These are phyloP conservation scores for Avena eriantha DNA, from an alignment of 176 grass and related monocot species.

Conservation along the genomic window DNA sequence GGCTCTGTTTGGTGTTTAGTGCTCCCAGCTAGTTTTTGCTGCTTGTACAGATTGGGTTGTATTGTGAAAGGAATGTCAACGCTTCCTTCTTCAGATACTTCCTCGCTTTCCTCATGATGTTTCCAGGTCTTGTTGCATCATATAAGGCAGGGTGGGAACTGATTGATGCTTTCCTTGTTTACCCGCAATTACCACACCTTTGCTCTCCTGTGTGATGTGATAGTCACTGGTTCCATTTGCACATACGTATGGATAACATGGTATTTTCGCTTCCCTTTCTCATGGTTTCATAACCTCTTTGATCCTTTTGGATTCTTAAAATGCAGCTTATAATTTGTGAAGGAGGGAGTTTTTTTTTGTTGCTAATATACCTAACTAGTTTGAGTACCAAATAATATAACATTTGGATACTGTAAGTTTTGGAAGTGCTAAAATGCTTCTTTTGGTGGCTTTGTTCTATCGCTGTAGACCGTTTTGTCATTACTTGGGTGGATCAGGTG, in stretches of 20 bases:
- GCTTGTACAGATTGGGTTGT: neutral
- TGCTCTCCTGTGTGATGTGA: neutral
- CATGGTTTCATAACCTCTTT: no score
- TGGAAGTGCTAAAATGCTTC: constrained; percentile 17
- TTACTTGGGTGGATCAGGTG: neutral
- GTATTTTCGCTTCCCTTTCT: no score
- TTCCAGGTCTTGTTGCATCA: neutral
- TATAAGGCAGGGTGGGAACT: neutral
- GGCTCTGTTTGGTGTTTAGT: constrained; percentile 32
- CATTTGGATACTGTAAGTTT: neutral
- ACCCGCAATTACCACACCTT: neutral
- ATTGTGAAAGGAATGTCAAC: neutral
- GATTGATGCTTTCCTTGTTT: neutral
- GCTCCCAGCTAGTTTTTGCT: constrained; percentile 19
- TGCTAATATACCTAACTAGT: no score
- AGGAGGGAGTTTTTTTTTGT: no score
- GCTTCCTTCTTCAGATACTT: neutral
- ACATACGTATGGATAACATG: neutral
- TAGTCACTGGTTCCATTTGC: neutral
- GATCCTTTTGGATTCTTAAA: no score
- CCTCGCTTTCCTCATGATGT: neutral
- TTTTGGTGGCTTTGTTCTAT: neutral
- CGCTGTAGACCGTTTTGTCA: constrained; percentile 1
- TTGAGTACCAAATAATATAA: neutral
- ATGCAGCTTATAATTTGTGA: no score